phyloP scores from a whole-genome alignment of 805 yeast species.

The Yamadazyma akitaensis region DNA sequence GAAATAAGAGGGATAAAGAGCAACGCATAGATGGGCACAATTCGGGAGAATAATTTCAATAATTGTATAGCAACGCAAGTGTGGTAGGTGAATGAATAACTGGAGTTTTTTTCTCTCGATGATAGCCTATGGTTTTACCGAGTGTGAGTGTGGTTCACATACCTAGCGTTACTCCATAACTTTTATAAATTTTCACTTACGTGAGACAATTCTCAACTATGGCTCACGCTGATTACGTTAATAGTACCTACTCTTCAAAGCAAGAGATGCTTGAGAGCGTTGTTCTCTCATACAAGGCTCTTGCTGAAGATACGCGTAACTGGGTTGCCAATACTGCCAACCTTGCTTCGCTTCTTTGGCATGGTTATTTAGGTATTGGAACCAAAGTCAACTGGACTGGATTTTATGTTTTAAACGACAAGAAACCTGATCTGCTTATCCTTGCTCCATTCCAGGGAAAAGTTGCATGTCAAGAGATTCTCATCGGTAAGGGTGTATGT shows the following conservation, averaged over 20 bases:
- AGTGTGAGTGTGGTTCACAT: too few species aligned
- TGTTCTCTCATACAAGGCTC: constrained; percentile 60
- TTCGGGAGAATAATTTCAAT: not conserved
- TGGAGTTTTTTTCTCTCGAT: too few species aligned
- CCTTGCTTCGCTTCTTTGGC: constrained; percentile 84
- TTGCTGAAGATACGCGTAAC: constrained; percentile 59
- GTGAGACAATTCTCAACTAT: not conserved
- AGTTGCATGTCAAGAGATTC: constrained; percentile 88
- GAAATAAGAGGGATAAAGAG: not conserved
- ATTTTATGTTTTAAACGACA: constrained; percentile 60
- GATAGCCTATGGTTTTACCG: not conserved
- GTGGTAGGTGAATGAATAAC: too few species aligned
- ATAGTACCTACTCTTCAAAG: constrained; percentile 32
- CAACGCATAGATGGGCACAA: too few species aligned
- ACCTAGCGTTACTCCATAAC: not conserved
- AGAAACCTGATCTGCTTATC: constrained; percentile 45
- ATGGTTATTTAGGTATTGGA: constrained; percentile 66
- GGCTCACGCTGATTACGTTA: constrained; percentile 71
- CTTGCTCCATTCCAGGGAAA: constrained; percentile 96
- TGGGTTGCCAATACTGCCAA: constrained; percentile 92
- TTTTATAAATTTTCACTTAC: not conserved
- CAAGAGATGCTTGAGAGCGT: constrained; percentile 57
- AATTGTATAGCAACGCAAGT: too few species aligned
- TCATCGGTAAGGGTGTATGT: constrained; percentile 84
- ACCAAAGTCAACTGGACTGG: constrained; percentile 88